phyloP scores from a whole-genome alignment of 1,284 basidiomycete species.

The Microbotryum intermedium region DNA sequence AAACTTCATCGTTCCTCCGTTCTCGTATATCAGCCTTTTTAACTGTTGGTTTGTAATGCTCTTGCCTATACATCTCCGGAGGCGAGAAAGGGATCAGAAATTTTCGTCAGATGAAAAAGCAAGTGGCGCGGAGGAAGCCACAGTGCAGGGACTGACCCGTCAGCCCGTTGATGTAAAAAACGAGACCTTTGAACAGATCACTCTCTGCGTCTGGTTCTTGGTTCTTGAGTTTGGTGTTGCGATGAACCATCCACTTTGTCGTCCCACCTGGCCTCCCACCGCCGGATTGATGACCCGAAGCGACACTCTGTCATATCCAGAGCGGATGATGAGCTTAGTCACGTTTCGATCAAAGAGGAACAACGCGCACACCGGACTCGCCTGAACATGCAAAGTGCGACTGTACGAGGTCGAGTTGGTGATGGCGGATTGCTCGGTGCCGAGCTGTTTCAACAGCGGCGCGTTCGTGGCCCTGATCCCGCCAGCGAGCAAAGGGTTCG shows the following conservation, averaged over 20 bases:
- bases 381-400: conserved; percentile 9
- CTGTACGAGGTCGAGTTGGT: conserved; percentile 14
- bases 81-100: no score
- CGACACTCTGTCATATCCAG: conserved; percentile 9
- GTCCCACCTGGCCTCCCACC: conserved; percentile 3
- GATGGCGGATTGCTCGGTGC: conserved; percentile 16
- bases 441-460: conserved; percentile 10
- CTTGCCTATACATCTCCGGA: conserved; percentile 10
- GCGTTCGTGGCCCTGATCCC: conserved; percentile 4
- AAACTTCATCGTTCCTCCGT: conserved; percentile 13
- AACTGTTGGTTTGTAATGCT: conserved; percentile 16
- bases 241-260: conserved; percentile 9
- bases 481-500: neutral
- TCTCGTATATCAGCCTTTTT: conserved; percentile 13
- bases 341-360: neutral
- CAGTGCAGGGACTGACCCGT: conserved; percentile 1
- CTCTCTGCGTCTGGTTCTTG: conserved; percentile 15
- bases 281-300: conserved; percentile 22
- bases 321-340: no score
- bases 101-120: neutral
- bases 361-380: neutral
- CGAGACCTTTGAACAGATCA: conserved; percentile 11
- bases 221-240: conserved; percentile 15
- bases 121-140: neutral
- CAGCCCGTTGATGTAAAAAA: conserved; percentile 18